A percentile compares a stretch with the other conserved stretches of the same genome.
phyloP scores from a whole-genome alignment of 768 basidiomycete species.

The Cubamyces sp. region DNA sequence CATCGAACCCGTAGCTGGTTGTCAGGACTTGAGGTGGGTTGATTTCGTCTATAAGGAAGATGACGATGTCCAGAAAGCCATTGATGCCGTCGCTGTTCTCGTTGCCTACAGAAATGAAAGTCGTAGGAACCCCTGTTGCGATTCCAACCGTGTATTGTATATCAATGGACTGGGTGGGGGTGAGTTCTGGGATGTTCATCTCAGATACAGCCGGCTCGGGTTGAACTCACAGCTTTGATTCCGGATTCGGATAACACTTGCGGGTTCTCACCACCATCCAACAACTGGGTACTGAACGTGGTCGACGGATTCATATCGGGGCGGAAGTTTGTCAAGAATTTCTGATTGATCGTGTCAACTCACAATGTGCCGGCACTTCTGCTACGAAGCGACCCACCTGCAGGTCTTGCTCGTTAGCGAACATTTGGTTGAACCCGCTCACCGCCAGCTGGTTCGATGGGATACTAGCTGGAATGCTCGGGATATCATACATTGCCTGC shows the following conservation, averaged over 20 bases:
- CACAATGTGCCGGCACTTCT: constrained; percentile 23
- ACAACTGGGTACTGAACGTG: constrained; percentile 31
- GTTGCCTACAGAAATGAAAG: constrained; percentile 40
- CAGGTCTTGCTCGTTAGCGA: constrained; percentile 36
- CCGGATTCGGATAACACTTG: constrained; percentile 32
- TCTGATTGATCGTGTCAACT: constrained; percentile 45
- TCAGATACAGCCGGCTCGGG: no score
- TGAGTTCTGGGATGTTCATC: background rate
- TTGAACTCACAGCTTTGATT: constrained; percentile 33
- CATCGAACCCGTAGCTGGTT: constrained; percentile 41
- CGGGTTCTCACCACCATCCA: constrained; percentile 36
- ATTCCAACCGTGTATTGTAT: constrained; percentile 44
- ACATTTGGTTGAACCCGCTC: constrained; percentile 38
- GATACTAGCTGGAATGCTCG: constrained; percentile 35
- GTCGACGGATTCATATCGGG: constrained; percentile 30
- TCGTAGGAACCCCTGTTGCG: constrained; percentile 35
- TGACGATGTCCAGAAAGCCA: constrained; percentile 39
- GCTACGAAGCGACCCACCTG: constrained; percentile 16
- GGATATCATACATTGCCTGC: constrained; percentile 42
- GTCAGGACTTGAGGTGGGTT: constrained; percentile 37
- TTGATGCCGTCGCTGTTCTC: constrained; percentile 34
- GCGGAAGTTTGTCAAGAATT: constrained; percentile 31
- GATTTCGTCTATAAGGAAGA: constrained; percentile 31
- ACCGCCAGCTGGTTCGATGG: constrained; percentile 35
- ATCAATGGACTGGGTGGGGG: constrained; percentile 38